A percentile compares a stretch with the other conserved stretches of the same genome.
Evolutionary conservation across 352 stramenopile genomes (phyloP).

Genomic region (Globisporangium paddicum): DNA sequence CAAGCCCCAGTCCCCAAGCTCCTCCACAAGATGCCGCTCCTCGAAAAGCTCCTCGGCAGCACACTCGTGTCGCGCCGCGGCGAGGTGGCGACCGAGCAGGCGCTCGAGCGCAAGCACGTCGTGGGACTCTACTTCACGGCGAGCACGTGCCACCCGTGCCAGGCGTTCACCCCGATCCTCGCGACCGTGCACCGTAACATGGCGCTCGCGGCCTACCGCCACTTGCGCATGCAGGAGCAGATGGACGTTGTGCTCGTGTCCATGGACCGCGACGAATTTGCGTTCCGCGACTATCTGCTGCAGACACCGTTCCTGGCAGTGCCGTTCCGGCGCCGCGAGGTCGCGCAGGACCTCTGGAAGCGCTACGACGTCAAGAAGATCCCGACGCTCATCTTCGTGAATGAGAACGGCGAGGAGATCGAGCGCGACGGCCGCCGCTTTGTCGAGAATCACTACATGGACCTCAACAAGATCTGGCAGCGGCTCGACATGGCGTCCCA

Average conservation of each 20-base stretch:
- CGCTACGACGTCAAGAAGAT: conserved; percentile 70
- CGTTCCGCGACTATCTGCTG: conserved; percentile 51
- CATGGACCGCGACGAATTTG: conserved; percentile 45
- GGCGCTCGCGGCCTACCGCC: conserved; percentile 49
- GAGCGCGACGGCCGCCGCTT: conserved; percentile 59
- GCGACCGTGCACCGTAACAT: conserved; percentile 63
- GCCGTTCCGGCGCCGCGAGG: conserved; percentile 42
- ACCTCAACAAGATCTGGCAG: conserved; percentile 59
- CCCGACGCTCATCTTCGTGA: conserved; percentile 62
- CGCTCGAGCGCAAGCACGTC: conserved; percentile 46
- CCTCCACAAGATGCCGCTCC: conserved; percentile 31
- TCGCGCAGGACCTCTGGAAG: conserved; percentile 55
- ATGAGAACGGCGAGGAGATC: conserved; percentile 52
- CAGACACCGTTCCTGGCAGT: conserved; percentile 58
- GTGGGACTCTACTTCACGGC: conserved; percentile 67
- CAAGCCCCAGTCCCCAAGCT: neutral
- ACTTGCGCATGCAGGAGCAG: conserved; percentile 47
- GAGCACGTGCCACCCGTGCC: conserved; percentile 51
- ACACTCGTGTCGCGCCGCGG: conserved; percentile 50
- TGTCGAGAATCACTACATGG: conserved; percentile 57
- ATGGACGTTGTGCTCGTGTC: conserved; percentile 64
- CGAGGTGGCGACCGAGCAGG: conserved; percentile 40
- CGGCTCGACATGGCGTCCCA: conserved; percentile 18
- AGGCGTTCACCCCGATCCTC: conserved; percentile 59
- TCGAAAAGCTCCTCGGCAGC: conserved; percentile 50